Percentiles rank a stretch among this genome's conserved stretches.
These are phyloP conservation scores for Uromyces viciae-fabae DNA, from an alignment of 1,284 basidiomycete species.

Conservation along the genomic window DNA sequence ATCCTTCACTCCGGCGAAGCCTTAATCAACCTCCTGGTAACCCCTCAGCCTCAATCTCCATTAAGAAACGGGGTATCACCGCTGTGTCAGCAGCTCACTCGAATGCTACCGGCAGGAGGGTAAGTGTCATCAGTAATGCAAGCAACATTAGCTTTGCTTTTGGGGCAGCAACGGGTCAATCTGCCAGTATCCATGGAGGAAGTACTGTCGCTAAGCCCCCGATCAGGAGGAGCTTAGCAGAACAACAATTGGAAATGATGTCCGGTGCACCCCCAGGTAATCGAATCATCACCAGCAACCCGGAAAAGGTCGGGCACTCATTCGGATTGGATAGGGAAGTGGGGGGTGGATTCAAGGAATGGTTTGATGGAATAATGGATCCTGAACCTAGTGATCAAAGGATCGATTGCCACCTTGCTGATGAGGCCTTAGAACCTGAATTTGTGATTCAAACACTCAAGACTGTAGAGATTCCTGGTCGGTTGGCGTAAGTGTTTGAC, in stretches of 20 bases:
- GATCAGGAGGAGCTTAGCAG: slow-evolving; percentile 30
- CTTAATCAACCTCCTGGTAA: slow-evolving; percentile 43
- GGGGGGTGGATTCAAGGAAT: slow-evolving; percentile 36
- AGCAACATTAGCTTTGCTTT: slow-evolving; percentile 40
- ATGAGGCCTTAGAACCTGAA: slow-evolving; percentile 44
- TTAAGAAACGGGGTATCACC: slow-evolving; percentile 20
- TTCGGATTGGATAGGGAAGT: slow-evolving; percentile 19
- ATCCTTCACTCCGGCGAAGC: slow-evolving; percentile 31
- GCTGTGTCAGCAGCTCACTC: not conserved
- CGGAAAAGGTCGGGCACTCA: not conserved
- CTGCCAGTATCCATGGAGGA: not conserved
- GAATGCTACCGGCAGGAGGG: slow-evolving; percentile 8
- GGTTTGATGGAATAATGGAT: slow-evolving; percentile 41
- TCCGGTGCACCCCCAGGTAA: slow-evolving; percentile 16
- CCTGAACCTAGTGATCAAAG: slow-evolving; percentile 32
- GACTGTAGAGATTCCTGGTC: slow-evolving; percentile 35
- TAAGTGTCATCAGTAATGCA: slow-evolving; percentile 36
- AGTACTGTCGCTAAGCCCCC: slow-evolving; percentile 18
- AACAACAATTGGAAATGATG: slow-evolving; percentile 40
- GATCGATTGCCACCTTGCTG: slow-evolving; percentile 37
- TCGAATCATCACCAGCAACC: slow-evolving; percentile 17
- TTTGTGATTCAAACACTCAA: slow-evolving; percentile 34
- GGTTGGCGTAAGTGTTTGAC: slow-evolving; percentile 17
- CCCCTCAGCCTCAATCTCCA: slow-evolving; percentile 17
- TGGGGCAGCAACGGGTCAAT: slow-evolving; percentile 22